Conservation (phyloP, 78 protist genomes). For the Dictyostelium capitatum region DNA sequence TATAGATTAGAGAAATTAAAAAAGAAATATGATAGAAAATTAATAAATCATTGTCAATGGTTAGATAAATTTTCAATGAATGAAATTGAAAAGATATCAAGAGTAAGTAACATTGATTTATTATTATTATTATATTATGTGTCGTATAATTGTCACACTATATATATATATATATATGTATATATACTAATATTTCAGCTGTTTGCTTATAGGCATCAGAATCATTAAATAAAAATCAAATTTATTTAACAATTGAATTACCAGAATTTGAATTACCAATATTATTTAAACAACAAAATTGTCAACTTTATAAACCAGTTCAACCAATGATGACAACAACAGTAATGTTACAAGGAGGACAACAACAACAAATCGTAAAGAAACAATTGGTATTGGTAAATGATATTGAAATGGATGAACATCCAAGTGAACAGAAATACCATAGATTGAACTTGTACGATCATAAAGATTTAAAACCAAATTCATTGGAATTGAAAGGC, state of each 20-base stretch:
- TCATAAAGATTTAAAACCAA: slow-evolving; percentile 76
- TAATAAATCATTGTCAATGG: slow-evolving; percentile 71
- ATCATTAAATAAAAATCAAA: slow-evolving; percentile 47
- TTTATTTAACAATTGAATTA: slow-evolving; percentile 69
- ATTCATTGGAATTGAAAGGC: slow-evolving; percentile 27
- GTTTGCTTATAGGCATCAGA: slow-evolving; percentile 48
- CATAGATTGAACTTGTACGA: slow-evolving; percentile 57
- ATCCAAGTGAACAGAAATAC: slow-evolving; percentile 71
- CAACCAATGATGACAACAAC: no score
- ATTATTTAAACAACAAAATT: slow-evolving; percentile 64
- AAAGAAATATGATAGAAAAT: slow-evolving; percentile 59
- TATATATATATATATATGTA: not conserved
- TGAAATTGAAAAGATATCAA: slow-evolving; percentile 77
- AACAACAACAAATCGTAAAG: not conserved
- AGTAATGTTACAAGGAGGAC: not conserved
- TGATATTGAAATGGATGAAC: slow-evolving; percentile 71
- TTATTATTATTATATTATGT: not conserved
- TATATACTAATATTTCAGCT: not conserved
- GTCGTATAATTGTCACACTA: not conserved
- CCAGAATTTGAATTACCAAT: slow-evolving; percentile 78
- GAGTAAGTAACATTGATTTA: slow-evolving; percentile 26
- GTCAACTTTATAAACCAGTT: slow-evolving; percentile 31
- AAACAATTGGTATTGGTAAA: slow-evolving; percentile 45
- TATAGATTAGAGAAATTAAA: slow-evolving; percentile 71
- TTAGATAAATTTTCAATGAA: slow-evolving; percentile 45